phyloP scores from a whole-genome alignment of 805 yeast genomes.

The Ogataea trehaloabstinens region DNA sequence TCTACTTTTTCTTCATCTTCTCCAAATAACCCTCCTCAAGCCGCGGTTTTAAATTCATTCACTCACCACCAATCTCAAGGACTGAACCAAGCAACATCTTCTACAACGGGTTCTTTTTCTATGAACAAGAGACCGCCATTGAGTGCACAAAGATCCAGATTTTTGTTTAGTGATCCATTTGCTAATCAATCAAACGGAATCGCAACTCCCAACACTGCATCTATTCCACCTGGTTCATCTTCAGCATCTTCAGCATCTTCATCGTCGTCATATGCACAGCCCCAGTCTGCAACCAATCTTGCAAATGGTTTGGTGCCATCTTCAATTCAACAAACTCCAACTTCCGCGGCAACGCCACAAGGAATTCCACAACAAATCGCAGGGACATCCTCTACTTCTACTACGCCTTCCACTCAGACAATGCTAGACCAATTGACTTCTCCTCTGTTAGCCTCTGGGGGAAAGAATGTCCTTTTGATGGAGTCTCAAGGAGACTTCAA shows the following conservation, averaged over 20 bases:
- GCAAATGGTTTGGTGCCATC: constrained; percentile 7
- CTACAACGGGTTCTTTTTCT: constrained; percentile 9
- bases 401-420: constrained; percentile 31
- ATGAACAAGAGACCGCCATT: constrained; percentile 48
- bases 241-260: constrained; percentile 11
- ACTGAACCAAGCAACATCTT: neutral
- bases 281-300: constrained; percentile 11
- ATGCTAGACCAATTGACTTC: constrained; percentile 23
- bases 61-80: constrained; percentile 6
- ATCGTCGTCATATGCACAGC: constrained; percentile 15
- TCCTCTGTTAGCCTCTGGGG: constrained; percentile 29
- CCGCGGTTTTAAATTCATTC: constrained; percentile 11
- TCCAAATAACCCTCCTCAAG: constrained; percentile 14
- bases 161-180: constrained; percentile 67
- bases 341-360: constrained; percentile 7
- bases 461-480: constrained; percentile 43
- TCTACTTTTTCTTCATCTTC: constrained; percentile 12
- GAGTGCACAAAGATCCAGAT: constrained; percentile 62
- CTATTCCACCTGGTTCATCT: constrained; percentile 17
- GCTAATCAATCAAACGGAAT: constrained; percentile 9
- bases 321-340: constrained; percentile 2
- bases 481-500: constrained; percentile 48
- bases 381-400: constrained; percentile 27
- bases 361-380: constrained; percentile 8
- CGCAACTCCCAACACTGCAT: constrained; percentile 5